Percentiles rank a stretch among this genome's conserved stretches.
These are phyloP conservation scores for Hyphodiscus hymeniophilus DNA, from an alignment of 495 filamentous ascomycete species.

Conservation along the genomic window DNA sequence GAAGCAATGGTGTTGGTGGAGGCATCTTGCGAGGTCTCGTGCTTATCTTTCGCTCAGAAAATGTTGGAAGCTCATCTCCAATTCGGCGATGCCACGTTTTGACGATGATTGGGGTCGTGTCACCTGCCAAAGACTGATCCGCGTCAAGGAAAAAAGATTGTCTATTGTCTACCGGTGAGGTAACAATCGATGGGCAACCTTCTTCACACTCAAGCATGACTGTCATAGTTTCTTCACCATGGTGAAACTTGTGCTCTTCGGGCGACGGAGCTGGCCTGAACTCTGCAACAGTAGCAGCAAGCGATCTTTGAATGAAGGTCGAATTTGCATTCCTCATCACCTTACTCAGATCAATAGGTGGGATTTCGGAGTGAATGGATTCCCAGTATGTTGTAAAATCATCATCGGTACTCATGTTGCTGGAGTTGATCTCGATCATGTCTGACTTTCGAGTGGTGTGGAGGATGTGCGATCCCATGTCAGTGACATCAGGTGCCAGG, in stretches of 20 bases:
- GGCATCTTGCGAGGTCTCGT: constrained; percentile 29
- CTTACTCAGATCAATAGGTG: constrained; percentile 15
- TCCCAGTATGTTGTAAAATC: constrained; percentile 18
- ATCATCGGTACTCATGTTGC: constrained; percentile 8
- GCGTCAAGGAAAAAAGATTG: constrained; percentile 17
- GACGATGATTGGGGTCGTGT: constrained; percentile 7
- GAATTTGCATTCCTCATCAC: constrained; percentile 7
- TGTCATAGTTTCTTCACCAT: constrained; percentile 22
- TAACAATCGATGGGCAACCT: not conserved
- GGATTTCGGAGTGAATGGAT: constrained; percentile 13
- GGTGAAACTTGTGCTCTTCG: not conserved
- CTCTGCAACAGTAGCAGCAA: not conserved
- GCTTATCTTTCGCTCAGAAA: constrained; percentile 34
- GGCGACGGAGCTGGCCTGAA: not conserved
- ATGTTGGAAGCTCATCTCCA: constrained; percentile 43
- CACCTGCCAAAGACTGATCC: constrained; percentile 12
- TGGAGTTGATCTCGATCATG: constrained; percentile 6
- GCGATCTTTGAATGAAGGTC: constrained; percentile 12
- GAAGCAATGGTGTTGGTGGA: constrained; percentile 38
- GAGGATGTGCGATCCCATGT: constrained; percentile 20
- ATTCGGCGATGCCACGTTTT: constrained; percentile 40
- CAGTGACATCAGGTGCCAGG: constrained; percentile 31
- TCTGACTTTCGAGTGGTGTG: constrained; percentile 21
- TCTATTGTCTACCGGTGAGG: constrained; percentile 5
- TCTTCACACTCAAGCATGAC: constrained; percentile 29